Percentiles rank a stretch among this genome's conserved stretches.
phyloP scores from a whole-genome alignment of 257 asterid species.

The Vinca minor region DNA sequence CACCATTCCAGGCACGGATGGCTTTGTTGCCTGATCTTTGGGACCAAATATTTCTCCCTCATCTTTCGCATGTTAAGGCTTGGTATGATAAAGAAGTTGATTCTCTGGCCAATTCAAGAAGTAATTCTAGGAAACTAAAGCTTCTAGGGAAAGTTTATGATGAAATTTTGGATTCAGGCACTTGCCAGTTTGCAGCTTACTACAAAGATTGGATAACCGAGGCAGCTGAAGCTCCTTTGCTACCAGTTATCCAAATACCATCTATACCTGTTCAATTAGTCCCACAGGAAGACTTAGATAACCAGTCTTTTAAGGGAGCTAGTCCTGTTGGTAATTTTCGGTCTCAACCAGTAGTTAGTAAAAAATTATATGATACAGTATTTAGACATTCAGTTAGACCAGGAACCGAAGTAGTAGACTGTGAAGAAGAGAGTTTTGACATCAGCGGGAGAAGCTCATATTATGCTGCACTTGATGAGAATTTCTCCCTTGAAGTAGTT shows the following conservation, averaged over 20 bases:
- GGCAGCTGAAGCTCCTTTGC: conserved; percentile 46
- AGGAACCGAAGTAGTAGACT: conserved; percentile 18
- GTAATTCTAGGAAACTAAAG: conserved; percentile 25
- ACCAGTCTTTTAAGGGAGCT: conserved; percentile 22
- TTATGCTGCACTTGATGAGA: conserved; percentile 41
- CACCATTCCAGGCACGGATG: conserved; percentile 60
- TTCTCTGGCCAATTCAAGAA: conserved; percentile 25
- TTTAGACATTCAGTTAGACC: conserved; percentile 39
- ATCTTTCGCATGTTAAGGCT: conserved; percentile 45
- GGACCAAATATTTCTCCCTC: conserved; percentile 55
- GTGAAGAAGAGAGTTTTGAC: conserved; percentile 35
- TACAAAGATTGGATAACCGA: conserved; percentile 74
- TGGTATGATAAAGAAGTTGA: conserved; percentile 50
- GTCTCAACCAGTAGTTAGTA: conserved; percentile 54
- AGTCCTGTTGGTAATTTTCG: conserved; percentile 38
- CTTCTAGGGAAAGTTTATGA: conserved; percentile 41
- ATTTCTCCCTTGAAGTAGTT: conserved; percentile 28
- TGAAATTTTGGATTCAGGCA: conserved; percentile 53
- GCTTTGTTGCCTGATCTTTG: conserved; percentile 54
- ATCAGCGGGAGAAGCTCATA: conserved; percentile 33
- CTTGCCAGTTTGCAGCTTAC: conserved; percentile 50
- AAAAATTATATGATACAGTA: conserved; percentile 50
- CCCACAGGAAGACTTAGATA: conserved; percentile 26
- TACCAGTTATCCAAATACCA: conserved; percentile 49
- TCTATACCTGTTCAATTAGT: conserved; percentile 22